Base-by-base conservation (phyloP, 805 yeast species). In the Hanseniaspora hatyaiensis region DNA sequence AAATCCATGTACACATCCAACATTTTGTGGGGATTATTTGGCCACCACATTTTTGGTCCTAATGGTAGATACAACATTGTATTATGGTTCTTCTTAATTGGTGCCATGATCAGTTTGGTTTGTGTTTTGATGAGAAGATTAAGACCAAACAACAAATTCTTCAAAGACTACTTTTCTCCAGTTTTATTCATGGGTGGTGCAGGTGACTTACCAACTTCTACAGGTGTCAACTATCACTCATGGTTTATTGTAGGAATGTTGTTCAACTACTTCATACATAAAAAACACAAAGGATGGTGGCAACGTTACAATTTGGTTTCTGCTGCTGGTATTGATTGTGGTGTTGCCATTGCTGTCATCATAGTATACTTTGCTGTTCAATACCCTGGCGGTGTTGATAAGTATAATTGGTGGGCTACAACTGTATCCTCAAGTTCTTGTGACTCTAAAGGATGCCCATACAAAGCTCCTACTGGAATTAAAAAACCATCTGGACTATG, bases 281-380 rank as follows among this genome's bases (percentile, higher is more conserved):
- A 74, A 42, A 66, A 68, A 51, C 78, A 74, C 63, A 65, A 74
- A 41, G 64, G 69, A 40, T 81, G 87, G 88, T 81, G 88, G 87
- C 78, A 79, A 34, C 80, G 79, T 60, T 81, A 81, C 60, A 80
- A 79, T 59, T 80, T 78, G 57, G 72, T 79, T 3, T 62, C 81
- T 47, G 73, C 82, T 15, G 77, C 82, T 19, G 87, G 77, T 1
- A 59, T 81, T 20, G 79, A 79, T 39, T 73, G 81, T 6, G 85
- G 85, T 1, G 71, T 80, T 12, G 84, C 85, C 0, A 68, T 77
- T 53, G 71, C 81, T 22, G 72, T 80, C 2, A 63, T 80, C 44
- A 51, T 78, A 22, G 71, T 80, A 9, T 78, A 78, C 57, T 67
- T 78, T 53, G 63, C 72, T 1, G 67, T 73, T 5, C 69, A 70